Evolutionary conservation across 2,329 filamentous ascomycete genomes (phyloP), one percentile per base, ranked within the genome.

Genomic region (Keithomyces neogunnii): DNA sequence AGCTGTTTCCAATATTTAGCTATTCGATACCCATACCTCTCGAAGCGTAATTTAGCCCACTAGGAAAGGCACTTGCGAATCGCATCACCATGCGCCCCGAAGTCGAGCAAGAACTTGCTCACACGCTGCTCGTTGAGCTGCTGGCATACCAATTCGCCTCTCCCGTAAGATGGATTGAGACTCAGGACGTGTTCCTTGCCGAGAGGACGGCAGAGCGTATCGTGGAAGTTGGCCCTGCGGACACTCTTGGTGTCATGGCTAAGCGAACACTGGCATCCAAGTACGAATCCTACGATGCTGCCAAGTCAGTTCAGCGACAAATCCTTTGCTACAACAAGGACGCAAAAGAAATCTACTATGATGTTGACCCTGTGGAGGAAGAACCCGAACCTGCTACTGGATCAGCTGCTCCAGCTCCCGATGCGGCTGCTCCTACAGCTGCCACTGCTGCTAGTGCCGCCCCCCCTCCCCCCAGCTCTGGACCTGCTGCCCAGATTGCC

Each of bases 251-350:
- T 67, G 91, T 89, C 53, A 99, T 99, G 93, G 93, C 93, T 58
- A 95, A 91, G 78, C 83, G 92, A 62, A 99, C 93, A 50, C 74
- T 99, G 56, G 89, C 91, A 55, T 91, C 90, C 66, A 97, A 97
- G 73, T 99, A 97, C 71, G 93, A 99, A 77, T 91, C 92, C 57
- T 96, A 96, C 73, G 93, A 99, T 73, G 93, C 93, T 51, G 93
- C 93, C 55, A 92, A 92, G 65, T 96, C 92, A 6, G 86, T 97
- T 43, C 91, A 96, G 73, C 84, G 93, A 68, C 92, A 97, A 71
- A 96, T 99, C 67, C 82, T 99, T 52, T 97, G 93, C 78, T 99
- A 97, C 77, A 97, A 96, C 78, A 99, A 99, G 72, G 93, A 99
- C 66, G 88, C 90, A 51, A 97, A 96, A 70, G 93, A 99, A 71